These are phyloP conservation scores for Zizania palustris DNA, from an alignment of 202 grass and related monocot genomes.

Conservation along the genomic window DNA sequence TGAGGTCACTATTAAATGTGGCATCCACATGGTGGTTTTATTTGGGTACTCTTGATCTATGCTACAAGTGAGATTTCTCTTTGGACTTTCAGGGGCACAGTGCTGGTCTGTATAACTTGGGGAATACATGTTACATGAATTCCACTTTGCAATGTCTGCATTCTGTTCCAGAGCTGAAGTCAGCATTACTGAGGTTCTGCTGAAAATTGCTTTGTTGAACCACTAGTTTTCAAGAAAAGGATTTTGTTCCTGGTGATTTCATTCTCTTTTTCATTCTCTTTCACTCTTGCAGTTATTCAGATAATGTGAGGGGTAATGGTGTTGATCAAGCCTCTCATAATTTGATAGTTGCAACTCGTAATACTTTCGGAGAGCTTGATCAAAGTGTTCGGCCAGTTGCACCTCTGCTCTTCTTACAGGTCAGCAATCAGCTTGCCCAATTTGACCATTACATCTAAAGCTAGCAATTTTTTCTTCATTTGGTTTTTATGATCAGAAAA, in stretches of 20 bases:
- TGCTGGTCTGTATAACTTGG: conserved; percentile 97
- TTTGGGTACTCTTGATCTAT: conserved; percentile 21
- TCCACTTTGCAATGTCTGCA: conserved; percentile 97
- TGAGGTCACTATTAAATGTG: background rate
- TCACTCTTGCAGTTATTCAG: conserved; percentile 72
- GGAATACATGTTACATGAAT: conserved; percentile 99
- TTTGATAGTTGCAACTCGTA: conserved; percentile 88
- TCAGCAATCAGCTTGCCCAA: conserved; percentile 42
- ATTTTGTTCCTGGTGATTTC: conserved; percentile 16
- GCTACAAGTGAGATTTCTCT: conserved; percentile 28
- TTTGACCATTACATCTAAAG: conserved; percentile 2
- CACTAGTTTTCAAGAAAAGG: background rate
- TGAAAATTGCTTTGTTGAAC: background rate
- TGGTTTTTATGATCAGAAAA: conserved; percentile 4
- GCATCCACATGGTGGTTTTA: background rate
- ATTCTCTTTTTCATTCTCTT: conserved; percentile 45
- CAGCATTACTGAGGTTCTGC: conserved; percentile 78
- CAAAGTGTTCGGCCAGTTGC: conserved; percentile 76
- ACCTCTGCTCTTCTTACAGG: conserved; percentile 89
- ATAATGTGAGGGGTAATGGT: conserved; percentile 70
- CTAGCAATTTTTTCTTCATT: conserved; percentile 20
- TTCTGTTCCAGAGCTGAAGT: conserved; percentile 96
- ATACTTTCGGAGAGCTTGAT: conserved; percentile 95
- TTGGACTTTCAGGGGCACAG: conserved; percentile 70
- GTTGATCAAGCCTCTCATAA: conserved; percentile 85